Evolutionary conservation across 805 yeast species (phyloP), one percentile per base, ranked within the genome.

Genomic region (Yarrowia osloensis): DNA sequence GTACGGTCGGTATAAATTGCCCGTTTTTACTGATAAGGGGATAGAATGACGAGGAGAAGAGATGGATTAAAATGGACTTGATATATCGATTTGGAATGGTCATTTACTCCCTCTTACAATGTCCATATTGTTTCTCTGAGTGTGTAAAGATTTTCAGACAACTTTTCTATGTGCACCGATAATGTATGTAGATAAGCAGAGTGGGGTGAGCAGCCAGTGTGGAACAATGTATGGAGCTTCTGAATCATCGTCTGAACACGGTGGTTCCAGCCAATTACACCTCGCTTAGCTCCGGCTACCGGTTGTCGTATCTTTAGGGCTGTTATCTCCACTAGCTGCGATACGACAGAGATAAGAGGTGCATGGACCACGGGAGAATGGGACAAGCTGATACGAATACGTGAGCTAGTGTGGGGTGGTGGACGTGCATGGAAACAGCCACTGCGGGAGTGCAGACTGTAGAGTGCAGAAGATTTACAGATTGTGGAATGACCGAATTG

Each of bases 261-360:
- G 22, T n/a, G 44, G 13, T 39, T n/a, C n/a, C n/a, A n/a, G n/a
- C n/a, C n/a, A n/a, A n/a, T n/a, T n/a, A n/a, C n/a, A n/a, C n/a
- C n/a, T n/a, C 6, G 44, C 1, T 7, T 33, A 42, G 11, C 29
- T 4, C 26, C 54, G 54, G 54, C 3, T 17, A 19, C 37, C 54
- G 54, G 54, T 28, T 29, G 26, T 50, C 55, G 55, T 50, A 50
- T 31, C 55, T 49, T 28, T 50, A 46, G 50, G 50, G 50, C 35
- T 49, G 55, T 33, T 50, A 50, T 50, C 57, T 50, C 17, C 19
- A 35, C 39, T 35, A 21, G 12, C 12, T 4, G 22, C 11, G 49
- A 44, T 44, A 44, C 47, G 49, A 19, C 26, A 31, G 57, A 50
- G 57, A 50, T 50, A 50, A 50, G 57, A 33, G 57, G 6, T 50